Evolutionary conservation across 768 basidiomycete genomes (phyloP), one percentile per base, ranked within the genome.

Genomic region (Myochromella boudieri): DNA sequence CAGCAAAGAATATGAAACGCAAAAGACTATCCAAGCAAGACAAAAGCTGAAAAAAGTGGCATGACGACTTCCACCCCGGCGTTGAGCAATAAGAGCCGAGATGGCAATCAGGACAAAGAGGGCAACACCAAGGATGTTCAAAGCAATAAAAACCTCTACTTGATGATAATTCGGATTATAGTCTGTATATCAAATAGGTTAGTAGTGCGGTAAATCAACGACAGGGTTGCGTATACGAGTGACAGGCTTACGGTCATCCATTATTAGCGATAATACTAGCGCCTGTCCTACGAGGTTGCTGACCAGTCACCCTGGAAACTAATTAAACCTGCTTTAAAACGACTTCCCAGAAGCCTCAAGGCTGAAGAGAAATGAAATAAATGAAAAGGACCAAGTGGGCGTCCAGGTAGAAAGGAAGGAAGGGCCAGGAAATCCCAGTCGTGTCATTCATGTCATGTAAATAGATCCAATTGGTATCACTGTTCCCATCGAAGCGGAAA

Each of bases 1-100:
- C 18, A 69, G 57, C 32, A 72, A 50, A 6, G 60, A 52, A 53
- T 68, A 70, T 8, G 68, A 69, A 25, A 65, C 24, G 24, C 68
- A 64, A 32, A 62, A 69, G 8, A 68, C 51, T 14, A 66, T 63
- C 69, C 69, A 72, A 1, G 65, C 59, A 18, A 64, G 39, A 48
- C 64, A 64, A 43, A 69, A 70, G 51, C 62, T 68, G 48, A 65
- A 68, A 57, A 66, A 70, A 10, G 66, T 64, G 14, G 62, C 51
- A 49, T 66, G 62, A 17, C 70, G 56, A 29, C 61, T 63, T 9
- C 59, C 51, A 12, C 44, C 47, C 2, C 53, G 48, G 3, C 34
- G 44, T 28, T 59, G 56, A 20, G 55, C 62, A 21, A 67, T 43
- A 27, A 58, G 48, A 8, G 67, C 67, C 6, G 65, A 51, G 11